Conservation (phyloP, 1,284 basidiomycete species). For the Flammula alnicola region DNA sequence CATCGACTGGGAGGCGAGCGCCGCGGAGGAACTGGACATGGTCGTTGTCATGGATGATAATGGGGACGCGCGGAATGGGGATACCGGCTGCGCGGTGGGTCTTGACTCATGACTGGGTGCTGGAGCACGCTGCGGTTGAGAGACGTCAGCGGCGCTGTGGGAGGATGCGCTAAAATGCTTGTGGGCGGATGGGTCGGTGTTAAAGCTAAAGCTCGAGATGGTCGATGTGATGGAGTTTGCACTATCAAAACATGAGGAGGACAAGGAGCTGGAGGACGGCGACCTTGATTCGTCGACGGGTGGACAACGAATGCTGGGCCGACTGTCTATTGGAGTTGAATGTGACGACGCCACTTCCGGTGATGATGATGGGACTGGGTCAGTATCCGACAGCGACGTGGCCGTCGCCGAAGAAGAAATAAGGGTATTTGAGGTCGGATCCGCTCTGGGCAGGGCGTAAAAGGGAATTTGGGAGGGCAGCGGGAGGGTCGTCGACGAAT, state of each 20-base stretch:
- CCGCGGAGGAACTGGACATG: background rate
- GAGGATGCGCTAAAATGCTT: background rate
- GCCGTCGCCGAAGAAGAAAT: background rate
- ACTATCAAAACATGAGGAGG: background rate
- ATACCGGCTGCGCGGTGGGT: conserved; percentile 18
- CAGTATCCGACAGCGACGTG: background rate
- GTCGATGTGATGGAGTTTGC: conserved; percentile 6
- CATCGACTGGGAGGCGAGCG: background rate
- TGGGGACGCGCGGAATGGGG: conserved; percentile 22
- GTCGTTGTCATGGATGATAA: background rate
- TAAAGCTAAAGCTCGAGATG: conserved; percentile 11
- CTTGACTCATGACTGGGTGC: background rate
- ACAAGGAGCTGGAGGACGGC: background rate
- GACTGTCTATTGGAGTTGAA: background rate
- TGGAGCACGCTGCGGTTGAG: background rate
- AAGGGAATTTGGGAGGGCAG: conserved; percentile 30
- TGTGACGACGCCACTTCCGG: conserved; percentile 1
- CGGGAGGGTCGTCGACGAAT: conserved; percentile 28
- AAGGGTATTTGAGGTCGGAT: conserved; percentile 2
- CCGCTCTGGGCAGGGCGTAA: conserved; percentile 23
- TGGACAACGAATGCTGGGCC: too few relatives aligned
- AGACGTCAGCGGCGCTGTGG: background rate
- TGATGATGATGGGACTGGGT: conserved; percentile 4
- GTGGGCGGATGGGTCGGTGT: background rate
- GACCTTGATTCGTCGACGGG: background rate